phyloP scores from a whole-genome alignment of 768 basidiomycete species.

The Dacryopinax spathularia region DNA sequence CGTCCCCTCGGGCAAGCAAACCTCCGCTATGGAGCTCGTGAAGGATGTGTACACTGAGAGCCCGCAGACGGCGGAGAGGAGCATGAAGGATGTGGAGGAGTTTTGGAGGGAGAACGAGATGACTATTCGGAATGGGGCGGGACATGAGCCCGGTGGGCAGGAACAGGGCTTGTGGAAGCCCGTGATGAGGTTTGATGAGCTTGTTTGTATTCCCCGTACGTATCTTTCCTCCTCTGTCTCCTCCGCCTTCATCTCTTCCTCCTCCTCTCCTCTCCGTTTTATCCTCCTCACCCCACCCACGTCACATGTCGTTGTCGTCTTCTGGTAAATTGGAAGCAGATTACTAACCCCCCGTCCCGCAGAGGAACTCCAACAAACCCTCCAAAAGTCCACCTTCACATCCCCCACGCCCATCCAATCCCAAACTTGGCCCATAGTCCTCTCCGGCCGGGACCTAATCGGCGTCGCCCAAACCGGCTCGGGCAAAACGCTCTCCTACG shows the following conservation, averaged over 20 bases:
- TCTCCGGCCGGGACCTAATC: constrained; percentile 32
- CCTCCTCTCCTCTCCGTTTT: too few relatives aligned
- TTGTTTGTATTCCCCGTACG: background rate
- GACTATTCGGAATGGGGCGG: background rate
- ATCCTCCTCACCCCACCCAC: too few relatives aligned
- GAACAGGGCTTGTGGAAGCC: background rate
- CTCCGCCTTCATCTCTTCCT: background rate
- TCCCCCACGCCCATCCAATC: constrained; percentile 32
- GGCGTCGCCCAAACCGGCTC: constrained; percentile 32
- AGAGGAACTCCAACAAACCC: background rate
- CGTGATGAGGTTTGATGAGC: background rate
- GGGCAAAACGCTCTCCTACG: constrained; percentile 36
- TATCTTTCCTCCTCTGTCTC: background rate
- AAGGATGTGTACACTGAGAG: background rate
- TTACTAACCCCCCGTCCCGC: background rate
- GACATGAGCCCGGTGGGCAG: background rate
- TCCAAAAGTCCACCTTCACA: constrained; percentile 12
- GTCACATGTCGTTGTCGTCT: too few relatives aligned
- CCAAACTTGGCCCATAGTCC: constrained; percentile 29
- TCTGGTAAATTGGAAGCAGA: too few relatives aligned
- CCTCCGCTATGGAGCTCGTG: background rate
- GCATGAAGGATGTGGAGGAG: background rate
- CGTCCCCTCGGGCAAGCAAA: background rate
- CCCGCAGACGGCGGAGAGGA: background rate
- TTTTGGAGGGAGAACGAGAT: constrained; percentile 3